Base-by-base conservation (phyloP, 1,139 yeast species). In the Geotrichum reessii region DNA sequence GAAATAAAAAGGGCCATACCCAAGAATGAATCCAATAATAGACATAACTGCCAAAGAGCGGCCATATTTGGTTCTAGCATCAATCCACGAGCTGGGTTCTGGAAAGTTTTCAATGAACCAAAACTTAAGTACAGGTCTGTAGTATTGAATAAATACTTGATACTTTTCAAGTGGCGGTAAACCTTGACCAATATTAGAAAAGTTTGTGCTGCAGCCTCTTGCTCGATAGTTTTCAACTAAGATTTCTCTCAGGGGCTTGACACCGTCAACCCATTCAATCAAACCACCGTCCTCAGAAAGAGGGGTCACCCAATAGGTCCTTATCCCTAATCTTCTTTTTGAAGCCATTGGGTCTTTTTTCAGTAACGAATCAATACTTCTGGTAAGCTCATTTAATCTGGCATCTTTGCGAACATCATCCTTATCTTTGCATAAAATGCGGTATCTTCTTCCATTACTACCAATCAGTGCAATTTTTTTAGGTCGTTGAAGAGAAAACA, bases 391-490 rank as follows among this genome's bases (percentile, higher is more conserved):
- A 81, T 93, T 89, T 54, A 93, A 82, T 65, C 96, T 87, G 4
- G 97, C 95, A 75, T 95, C 99, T 69, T 95, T 95, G 64, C 99
- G 77, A 11, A 95, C 85, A 73, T 95, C 99, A 71, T 95, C 99
- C 63, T 85, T 81, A 8, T 84, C 82, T 70, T 95, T 95, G 64
- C 96, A 86, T 76, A 95, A 79, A 31, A 95, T 78, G 40, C 85
- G 81, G 70, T 91, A 92, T 0, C 76, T 72, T 14, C 74, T 72
- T 11, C 93, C 93, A 73, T 93, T 90, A 1, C 89, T 83, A 0
- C 98, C 99, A 55, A 83, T 74, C 1, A 93, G 75, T 3, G 83
- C 82, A 4, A 95, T 77, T 63, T 88, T 87, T 64, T 91, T 82
- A 0, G 99, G 99, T 74, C 82, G 84, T 70, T 92, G 98, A 71